A percentile compares a stretch with the other conserved stretches of the same genome.
These are phyloP conservation scores for Chlamydomonas asymmetrica DNA, from an alignment of 139 green algal genomes.

Conservation along the genomic window DNA sequence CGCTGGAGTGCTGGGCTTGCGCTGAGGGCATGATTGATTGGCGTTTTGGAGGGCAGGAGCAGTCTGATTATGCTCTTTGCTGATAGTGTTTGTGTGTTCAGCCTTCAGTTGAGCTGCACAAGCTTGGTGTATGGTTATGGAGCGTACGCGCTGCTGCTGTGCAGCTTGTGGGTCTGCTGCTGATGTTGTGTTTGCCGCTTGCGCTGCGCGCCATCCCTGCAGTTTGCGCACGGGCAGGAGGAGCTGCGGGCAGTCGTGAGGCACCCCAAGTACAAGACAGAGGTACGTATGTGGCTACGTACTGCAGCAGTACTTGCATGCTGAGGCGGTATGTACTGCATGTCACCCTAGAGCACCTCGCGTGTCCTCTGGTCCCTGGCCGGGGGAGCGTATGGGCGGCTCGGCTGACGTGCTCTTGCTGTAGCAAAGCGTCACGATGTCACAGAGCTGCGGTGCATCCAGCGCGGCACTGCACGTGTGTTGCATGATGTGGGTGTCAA, in stretches of 20 bases:
- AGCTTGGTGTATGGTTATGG: not conserved
- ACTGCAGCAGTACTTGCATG: not conserved
- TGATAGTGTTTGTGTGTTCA: not conserved
- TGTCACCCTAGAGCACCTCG: not conserved
- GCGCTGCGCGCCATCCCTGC: constrained; percentile 15
- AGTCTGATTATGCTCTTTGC: not conserved
- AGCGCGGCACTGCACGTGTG: no score
- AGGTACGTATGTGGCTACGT: constrained; percentile 44
- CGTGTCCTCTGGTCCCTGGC: not conserved
- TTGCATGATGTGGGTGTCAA: no score
- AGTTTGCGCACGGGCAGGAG: constrained; percentile 87
- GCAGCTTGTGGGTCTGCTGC: not conserved
- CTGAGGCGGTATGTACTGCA: not conserved
- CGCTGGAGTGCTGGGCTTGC: no score
- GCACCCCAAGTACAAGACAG: constrained; percentile 92
- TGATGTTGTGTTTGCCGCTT: not conserved
- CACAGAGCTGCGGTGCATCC: no score
- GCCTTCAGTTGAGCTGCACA: not conserved
- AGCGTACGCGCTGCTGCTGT: not conserved
- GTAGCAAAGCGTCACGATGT: no score
- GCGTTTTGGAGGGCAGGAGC: no score
- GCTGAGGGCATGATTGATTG: no score
- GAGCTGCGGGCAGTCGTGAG: constrained; percentile 80
- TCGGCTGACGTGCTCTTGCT: not conserved
- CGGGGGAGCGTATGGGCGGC: no score